phyloP scores from a whole-genome alignment of 1,284 basidiomycete genomes.

The Cutaneotrichosporon sp. region DNA sequence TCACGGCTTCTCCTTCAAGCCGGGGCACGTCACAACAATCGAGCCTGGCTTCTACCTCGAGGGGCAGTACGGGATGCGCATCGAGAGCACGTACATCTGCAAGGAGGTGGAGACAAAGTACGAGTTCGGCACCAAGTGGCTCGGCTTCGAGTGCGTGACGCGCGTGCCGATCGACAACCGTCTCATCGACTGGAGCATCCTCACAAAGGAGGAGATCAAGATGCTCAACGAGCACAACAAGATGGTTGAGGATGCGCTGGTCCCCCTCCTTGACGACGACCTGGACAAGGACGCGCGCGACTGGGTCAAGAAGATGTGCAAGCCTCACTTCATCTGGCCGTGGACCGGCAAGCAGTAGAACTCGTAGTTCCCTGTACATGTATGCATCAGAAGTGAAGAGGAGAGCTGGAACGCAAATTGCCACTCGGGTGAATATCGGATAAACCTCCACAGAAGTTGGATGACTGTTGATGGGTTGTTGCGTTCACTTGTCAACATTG shows the following conservation, averaged over 20 bases:
- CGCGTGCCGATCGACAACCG: constrained; percentile 90
- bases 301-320: constrained; percentile 49
- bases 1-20: constrained; percentile 61
- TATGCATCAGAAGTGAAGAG: not conserved
- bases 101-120: constrained; percentile 60
- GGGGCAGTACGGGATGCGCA: constrained; percentile 83
- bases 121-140: constrained; percentile 74
- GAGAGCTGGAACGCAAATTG: not conserved
- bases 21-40: constrained; percentile 85
- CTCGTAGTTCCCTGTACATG: not conserved
- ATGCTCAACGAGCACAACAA: constrained; percentile 95
- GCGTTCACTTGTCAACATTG: not conserved
- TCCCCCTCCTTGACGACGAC: constrained; percentile 62
- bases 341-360: constrained; percentile 28
- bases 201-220: constrained; percentile 79
- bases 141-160: constrained; percentile 84
- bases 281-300: constrained; percentile 45
- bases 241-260: constrained; percentile 68
- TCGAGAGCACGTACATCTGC: constrained; percentile 79
- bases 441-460: not conserved
- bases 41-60: constrained; percentile 66
- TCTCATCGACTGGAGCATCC: constrained; percentile 80
- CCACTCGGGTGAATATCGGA: not conserved
- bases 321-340: constrained; percentile 48
- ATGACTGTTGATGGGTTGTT: too few relatives aligned